A percentile compares a stretch with the other conserved stretches of the same genome.
These are phyloP conservation scores for Amaranthus palmeri DNA, from an alignment of 148 eudicot species.

Conservation along the genomic window DNA sequence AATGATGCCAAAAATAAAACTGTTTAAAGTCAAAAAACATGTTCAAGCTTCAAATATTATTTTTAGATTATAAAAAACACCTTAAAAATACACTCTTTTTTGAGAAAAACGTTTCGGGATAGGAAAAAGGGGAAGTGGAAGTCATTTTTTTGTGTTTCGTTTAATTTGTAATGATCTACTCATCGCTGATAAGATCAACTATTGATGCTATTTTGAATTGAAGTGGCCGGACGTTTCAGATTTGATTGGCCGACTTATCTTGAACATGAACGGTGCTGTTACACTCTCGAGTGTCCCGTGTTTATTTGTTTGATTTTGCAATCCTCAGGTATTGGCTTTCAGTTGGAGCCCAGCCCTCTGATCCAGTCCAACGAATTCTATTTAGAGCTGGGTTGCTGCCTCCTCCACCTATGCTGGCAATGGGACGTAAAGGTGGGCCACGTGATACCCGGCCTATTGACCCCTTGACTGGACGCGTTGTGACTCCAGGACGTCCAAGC, in stretches of 20 bases:
- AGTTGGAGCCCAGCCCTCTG: conserved; percentile 95
- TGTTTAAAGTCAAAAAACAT: no score
- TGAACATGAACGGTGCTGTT: background rate
- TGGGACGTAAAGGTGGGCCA: conserved; percentile 86
- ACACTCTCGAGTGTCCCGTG: background rate
- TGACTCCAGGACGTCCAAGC: conserved; percentile 34
- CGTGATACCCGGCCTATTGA: conserved; percentile 72
- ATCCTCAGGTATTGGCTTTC: conserved; percentile 63
- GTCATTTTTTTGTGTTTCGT: no score
- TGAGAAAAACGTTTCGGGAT: no score
- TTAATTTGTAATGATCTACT: no score
- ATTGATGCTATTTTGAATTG: no score
- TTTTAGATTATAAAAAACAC: no score
- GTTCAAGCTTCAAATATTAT: no score
- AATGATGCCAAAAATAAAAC: no score
- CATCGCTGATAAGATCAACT: no score
- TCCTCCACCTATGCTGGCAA: conserved; percentile 91
- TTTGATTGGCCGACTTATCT: background rate
- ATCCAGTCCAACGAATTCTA: conserved; percentile 73
- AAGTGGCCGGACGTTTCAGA: no score
- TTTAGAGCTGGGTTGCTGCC: conserved; percentile 85
- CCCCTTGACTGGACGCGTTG: conserved; percentile 68
- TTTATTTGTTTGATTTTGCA: background rate
- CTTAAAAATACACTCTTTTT: no score
- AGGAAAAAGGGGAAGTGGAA: no score